Conservation (phyloP, 176 grass and related monocot species). For the Guadua angustifolia region DNA sequence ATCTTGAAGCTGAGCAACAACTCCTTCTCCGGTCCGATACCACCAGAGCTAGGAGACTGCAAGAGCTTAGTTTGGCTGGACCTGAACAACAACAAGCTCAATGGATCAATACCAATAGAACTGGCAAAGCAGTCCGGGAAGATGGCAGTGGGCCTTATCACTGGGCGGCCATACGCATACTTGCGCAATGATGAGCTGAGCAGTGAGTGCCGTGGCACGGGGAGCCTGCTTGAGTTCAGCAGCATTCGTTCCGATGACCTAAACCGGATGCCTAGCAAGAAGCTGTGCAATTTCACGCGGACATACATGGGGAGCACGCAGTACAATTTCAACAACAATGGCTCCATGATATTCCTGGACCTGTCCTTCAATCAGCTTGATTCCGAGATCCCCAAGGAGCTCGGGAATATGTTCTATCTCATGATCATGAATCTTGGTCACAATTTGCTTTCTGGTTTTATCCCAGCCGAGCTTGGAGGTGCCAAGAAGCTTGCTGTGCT, state of each 20-base stretch:
- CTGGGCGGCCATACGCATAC: slow-evolving; percentile 53
- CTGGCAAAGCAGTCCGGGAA: slow-evolving; percentile 59
- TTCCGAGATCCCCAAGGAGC: slow-evolving; percentile 39
- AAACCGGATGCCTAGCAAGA: slow-evolving; percentile 44
- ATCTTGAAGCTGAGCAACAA: slow-evolving; percentile 67
- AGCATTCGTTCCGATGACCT: background rate
- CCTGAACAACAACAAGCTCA: slow-evolving; percentile 55
- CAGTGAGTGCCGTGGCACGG: slow-evolving; percentile 51
- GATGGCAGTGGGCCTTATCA: slow-evolving; percentile 59
- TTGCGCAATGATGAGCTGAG: slow-evolving; percentile 56
- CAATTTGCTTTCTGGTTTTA: slow-evolving; percentile 43
- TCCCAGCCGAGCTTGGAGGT: slow-evolving; percentile 42
- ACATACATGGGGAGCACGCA: slow-evolving; percentile 63
- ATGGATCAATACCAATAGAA: slow-evolving; percentile 55
- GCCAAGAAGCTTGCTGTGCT: slow-evolving; percentile 20
- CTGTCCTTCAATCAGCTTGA: slow-evolving; percentile 50
- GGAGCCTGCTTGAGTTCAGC: slow-evolving; percentile 61
- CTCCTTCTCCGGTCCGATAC: slow-evolving; percentile 58
- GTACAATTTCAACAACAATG: slow-evolving; percentile 54
- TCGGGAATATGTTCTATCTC: slow-evolving; percentile 43
- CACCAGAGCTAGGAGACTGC: slow-evolving; percentile 55
- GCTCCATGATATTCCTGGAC: slow-evolving; percentile 51
- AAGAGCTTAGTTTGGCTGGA: slow-evolving; percentile 65
- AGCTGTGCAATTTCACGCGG: slow-evolving; percentile 58
- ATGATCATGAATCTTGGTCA: slow-evolving; percentile 38